Conservation (phyloP, 371 early-diverging fungal genomes). For the Haplosporangium sp. region DNA sequence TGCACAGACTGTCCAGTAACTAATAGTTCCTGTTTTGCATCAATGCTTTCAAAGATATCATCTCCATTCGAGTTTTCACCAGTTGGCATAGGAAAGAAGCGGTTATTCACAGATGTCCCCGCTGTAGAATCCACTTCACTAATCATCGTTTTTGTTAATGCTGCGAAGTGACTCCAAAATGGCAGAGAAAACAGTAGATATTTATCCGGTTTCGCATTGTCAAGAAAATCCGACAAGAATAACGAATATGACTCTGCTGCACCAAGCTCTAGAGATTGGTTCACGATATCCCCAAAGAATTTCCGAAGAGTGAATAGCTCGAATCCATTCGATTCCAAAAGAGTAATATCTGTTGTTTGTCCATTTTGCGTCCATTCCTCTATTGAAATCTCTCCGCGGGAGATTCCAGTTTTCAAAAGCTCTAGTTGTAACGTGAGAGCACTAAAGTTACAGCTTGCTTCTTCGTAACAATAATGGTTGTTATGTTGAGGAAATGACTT, state of each 20-base stretch:
- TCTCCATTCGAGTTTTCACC: constrained; percentile 7
- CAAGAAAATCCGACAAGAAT: constrained; percentile 40
- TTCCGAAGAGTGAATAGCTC: constrained; percentile 32
- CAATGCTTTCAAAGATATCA: constrained; percentile 32
- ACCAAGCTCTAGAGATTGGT: background rate
- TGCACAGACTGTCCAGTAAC: constrained; percentile 25
- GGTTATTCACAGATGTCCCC: background rate
- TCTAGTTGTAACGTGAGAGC: constrained; percentile 37
- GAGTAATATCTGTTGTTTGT: constrained; percentile 2
- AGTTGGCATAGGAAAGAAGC: constrained; percentile 10
- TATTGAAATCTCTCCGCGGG: constrained; percentile 37
- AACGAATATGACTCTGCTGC: constrained; percentile 12
- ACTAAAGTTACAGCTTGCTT: constrained; percentile 43
- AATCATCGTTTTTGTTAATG: constrained; percentile 51
- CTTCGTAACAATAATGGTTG: constrained; percentile 43
- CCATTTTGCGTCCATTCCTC: constrained; percentile 24
- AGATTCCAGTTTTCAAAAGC: constrained; percentile 30
- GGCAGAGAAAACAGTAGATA: constrained; percentile 36
- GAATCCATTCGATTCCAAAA: constrained; percentile 23
- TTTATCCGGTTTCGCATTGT: constrained; percentile 31
- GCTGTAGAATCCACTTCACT: constrained; percentile 17
- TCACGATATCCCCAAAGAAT: constrained; percentile 27
- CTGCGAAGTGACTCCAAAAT: constrained; percentile 51
- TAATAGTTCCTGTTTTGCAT: constrained; percentile 21
- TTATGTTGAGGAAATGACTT: constrained; percentile 8